Evolutionary conservation across 139 green algal genomes (phyloP), one percentile per base, ranked within the genome.

Genomic region (Gonium pectorale): DNA sequence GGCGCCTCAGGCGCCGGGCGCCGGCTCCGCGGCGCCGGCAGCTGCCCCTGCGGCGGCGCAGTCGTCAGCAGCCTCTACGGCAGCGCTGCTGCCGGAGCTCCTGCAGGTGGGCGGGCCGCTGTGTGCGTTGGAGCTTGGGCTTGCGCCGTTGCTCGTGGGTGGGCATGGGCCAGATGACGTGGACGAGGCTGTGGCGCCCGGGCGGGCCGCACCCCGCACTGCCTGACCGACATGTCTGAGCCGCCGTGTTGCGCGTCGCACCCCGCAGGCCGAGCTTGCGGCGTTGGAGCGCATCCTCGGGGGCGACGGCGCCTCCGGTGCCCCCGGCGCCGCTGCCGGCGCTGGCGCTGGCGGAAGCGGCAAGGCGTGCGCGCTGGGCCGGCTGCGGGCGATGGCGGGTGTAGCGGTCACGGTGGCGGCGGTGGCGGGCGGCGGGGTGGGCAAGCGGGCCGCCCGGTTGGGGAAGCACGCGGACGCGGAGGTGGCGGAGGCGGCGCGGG

Each of bases 401-500:
- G 43, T 83, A 31, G 77, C 77, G n/a, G 77, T 83, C 44, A 74
- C 41, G 9, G 41, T 51, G 60, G 62, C 13, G 31, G 77, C 60
- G 43, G 77, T 83, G 43, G n/a, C 43, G 44, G 77, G 31, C 7
- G 77, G 77, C 62, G 77, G 44, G 0, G 77, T 83, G 77, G 77
- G 77, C 1, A 37, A 37, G 43, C 43, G 62, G 43, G 60, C 73
- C 22, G n/a, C 37, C 41, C 63, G 64, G 31, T 8, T 83, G 31
- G 43, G 77, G 29, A 37, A 40, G 31, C 43, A 51, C 5, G 24
- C 6, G 27, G 35, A 51, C 0, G 43, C 1, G 41, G 59, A 59
- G 77, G 44, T 83, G 77, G 77, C 77, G 44, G 77, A 73, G 62
- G 77, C 77, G 60, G 77, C 70, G 22, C 35, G 70, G 70, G 9